Evolutionary conservation across 345 rosid species (phyloP), one percentile per base, ranked within the genome.

Genomic region (Boechera retrofracta): DNA sequence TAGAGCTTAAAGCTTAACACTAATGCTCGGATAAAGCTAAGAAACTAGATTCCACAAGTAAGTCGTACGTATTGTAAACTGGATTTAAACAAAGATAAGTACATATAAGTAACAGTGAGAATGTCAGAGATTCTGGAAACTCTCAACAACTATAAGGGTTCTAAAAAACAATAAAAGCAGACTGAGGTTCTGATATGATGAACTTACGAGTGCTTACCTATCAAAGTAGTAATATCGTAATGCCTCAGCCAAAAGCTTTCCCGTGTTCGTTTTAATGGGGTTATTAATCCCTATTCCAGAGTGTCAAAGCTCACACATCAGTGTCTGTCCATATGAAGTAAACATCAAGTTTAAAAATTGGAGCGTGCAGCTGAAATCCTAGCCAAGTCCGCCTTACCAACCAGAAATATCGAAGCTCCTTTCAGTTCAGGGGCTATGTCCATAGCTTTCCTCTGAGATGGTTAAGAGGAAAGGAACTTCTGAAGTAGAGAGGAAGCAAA

Each of bases 391-490:
- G 67, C 55, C 94, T 88, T 79, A 94, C 98, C 97, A 11, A 91
- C 78, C 63, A 94, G 86, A 85, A 85, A 89, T 64, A 94, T 77
- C n/a, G 93, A 87, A 81, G 93, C 89, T 65, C 97, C 97, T 82
- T 79, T 91, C 57, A 91, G 79, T 71, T 73, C 86, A 64, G 92
- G 79, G 5, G 88, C 75, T 28, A 87, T 51, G 71, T 86, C 90
- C 73, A 73, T 55, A n/a, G 94, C 96, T 81, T 81, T 91, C 87
- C 80, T 86, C 96, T 91, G 86, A 72, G 76, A 61, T 67, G 69
- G 75, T 83, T 80, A 75, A 41, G 52, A 0, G 4, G 6, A 42
- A 42, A 63, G 15, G 28, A 78, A 65, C 10, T 44, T 64, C 7
- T 41, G 4, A 63, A 63, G 24, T 28, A 26, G 38, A 54, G 60